Evolutionary conservation across 192 early-diverging fungal genomes (phyloP), one percentile per base, ranked within the genome.

Genomic region (Backusella liffmaniae): DNA sequence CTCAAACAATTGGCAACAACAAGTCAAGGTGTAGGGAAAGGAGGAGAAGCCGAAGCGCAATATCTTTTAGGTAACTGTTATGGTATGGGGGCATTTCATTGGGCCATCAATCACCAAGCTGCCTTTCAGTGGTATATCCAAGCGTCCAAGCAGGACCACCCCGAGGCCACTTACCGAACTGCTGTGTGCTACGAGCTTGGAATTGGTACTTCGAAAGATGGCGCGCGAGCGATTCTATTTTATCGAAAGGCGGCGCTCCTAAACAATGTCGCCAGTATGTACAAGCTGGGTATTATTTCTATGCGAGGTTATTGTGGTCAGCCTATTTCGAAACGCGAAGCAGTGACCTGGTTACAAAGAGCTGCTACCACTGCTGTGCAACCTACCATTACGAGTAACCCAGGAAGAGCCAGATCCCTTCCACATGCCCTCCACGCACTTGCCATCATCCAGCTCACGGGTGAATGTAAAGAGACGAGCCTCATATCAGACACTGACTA

Each of bases 101-200:
- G 96, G 16, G 75, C 86, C 44, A 84, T 92, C 18, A 95, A 97
- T 76, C 91, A 95, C 77, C 91, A 93, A 53, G 89, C 90, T 74
- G 97, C 97, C 21, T 98, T 98, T 78, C 84, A 89, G 26, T 87
- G 95, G 53, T 98, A 98, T 80, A 87, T 92, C 66, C 94, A 96
- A 77, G 96, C 96, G 3, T 91, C 96, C 32, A 97, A 98, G 79
- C 92, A 93, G 65, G 89, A 91, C 79, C 96, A 98, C 74, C 88
- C 96, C 7, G 90, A 92, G 21, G 93, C 97, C 10, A 96, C 94
- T 30, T 98, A 97, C 79, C 91, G 96, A 72, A 90, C 93, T 0
- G 97, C 93, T 1, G 95, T 97, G 13, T 99, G 96, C 83, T 96
- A 97, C 80, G 97, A 99, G 77, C 82, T 93, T 26, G 96, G 96